Evolutionary conservation across 257 asterid genomes (phyloP).

Genomic region (Misopates orontium): DNA sequence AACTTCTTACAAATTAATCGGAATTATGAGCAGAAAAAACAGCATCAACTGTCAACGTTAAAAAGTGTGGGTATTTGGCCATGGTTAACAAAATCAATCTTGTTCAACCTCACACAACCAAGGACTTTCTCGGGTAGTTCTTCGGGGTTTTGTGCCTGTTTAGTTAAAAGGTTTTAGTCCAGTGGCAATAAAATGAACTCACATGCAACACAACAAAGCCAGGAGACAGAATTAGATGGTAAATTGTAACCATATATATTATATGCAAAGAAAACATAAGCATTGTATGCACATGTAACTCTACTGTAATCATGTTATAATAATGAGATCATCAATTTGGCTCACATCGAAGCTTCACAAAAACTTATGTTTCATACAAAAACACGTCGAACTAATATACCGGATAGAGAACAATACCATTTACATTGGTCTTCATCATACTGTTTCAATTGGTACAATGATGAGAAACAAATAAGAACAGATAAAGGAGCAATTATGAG

Average conservation of each 20-base stretch:
- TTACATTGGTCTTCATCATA: no score
- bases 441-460: no score
- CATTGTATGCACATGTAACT: no score
- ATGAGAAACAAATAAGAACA: no score
- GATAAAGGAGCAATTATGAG: no score
- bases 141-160: constrained; percentile 74
- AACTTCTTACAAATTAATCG: neutral
- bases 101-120: constrained; percentile 66
- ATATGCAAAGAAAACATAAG: neutral
- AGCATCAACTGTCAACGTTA: constrained; percentile 35
- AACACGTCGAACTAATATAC: no score
- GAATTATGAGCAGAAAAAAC: neutral
- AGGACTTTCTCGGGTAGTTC: constrained; percentile 68
- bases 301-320: no score
- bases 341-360: no score
- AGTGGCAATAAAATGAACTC: neutral
- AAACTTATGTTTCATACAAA: no score
- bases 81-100: constrained; percentile 65
- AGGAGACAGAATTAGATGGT: constrained; percentile 8
- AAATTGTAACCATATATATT: neutral
- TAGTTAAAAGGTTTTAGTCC: neutral
- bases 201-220: neutral
- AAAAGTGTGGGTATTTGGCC: constrained; percentile 65
- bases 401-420: no score
- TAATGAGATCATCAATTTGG: no score